Evolutionary conservation across 2,329 filamentous ascomycete genomes (phyloP).

Genomic region (Colletotrichum tropicicola): DNA sequence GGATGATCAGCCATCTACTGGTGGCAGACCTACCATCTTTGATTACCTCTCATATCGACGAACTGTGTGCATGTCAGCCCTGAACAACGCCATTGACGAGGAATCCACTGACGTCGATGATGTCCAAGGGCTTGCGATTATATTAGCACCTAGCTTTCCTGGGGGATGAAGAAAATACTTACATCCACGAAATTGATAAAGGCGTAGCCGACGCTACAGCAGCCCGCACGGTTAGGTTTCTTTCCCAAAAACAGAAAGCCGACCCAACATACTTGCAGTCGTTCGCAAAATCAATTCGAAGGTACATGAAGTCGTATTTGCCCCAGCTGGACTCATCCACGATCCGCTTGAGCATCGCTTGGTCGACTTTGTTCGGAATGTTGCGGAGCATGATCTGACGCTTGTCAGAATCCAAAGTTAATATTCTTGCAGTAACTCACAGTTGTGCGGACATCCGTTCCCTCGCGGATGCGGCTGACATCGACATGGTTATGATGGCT

Average conservation of each 20-base stretch:
- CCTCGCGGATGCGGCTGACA: slow-evolving; percentile 66
- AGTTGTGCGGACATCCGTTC: slow-evolving; percentile 79
- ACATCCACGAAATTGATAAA: slow-evolving; percentile 95
- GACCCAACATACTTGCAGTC: slow-evolving; percentile 77
- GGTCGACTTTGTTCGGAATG: slow-evolving; percentile 89
- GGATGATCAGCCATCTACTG: neutral
- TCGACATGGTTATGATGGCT: slow-evolving; percentile 71
- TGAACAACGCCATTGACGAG: slow-evolving; percentile 25
- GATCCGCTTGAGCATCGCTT: slow-evolving; percentile 79
- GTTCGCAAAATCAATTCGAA: slow-evolving; percentile 88
- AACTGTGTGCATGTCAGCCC: slow-evolving; percentile 61
- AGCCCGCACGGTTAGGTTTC: neutral
- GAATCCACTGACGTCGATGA: slow-evolving; percentile 68
- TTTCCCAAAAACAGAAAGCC: neutral
- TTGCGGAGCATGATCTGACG: slow-evolving; percentile 92
- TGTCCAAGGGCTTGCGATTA: slow-evolving; percentile 70
- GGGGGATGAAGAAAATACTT: slow-evolving; percentile 43
- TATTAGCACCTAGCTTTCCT: slow-evolving; percentile 44
- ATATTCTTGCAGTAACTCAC: slow-evolving; percentile 52
- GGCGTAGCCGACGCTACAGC: slow-evolving; percentile 85
- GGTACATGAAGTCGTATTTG: slow-evolving; percentile 93
- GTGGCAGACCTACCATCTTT: slow-evolving; percentile 65
- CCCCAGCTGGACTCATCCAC: slow-evolving; percentile 82
- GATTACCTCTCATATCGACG: slow-evolving; percentile 74
- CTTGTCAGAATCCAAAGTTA: neutral